These are phyloP conservation scores for Thinopyrum obtusiflorum DNA, from an alignment of 202 grass and related monocot genomes.

Conservation along the genomic window DNA sequence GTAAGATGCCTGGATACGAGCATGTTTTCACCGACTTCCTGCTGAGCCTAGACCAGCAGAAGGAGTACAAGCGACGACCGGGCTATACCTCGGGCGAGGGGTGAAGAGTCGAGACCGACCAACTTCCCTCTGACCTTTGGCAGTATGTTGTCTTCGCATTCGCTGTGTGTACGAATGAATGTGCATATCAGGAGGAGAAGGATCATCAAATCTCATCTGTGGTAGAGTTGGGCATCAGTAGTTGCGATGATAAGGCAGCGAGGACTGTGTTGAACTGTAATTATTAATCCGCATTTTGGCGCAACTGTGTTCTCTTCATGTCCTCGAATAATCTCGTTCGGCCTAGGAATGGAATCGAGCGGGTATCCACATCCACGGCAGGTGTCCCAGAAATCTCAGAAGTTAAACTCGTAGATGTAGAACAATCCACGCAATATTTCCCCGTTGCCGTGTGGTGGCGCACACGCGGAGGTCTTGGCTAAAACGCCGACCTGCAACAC, in stretches of 20 bases:
- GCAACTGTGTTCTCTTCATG: constrained; percentile 15
- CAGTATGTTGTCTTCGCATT: constrained; percentile 15
- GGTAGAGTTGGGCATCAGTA: constrained; percentile 35
- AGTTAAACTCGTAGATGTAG: too few species aligned
- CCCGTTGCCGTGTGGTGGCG: too few species aligned
- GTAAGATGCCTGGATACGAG: constrained; percentile 86
- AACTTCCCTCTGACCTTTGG: background rate
- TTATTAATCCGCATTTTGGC: constrained; percentile 26
- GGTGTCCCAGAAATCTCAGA: too few species aligned
- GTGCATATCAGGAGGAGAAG: constrained; percentile 25
- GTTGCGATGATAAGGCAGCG: constrained; percentile 34
- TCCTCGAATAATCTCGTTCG: constrained; percentile 18
- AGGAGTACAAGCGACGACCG: constrained; percentile 50
- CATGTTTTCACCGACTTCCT: constrained; percentile 85
- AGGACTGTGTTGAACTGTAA: constrained; percentile 42
- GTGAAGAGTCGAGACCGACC: constrained; percentile 15
- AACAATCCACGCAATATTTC: too few species aligned
- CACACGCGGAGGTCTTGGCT: too few species aligned
- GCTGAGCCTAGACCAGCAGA: constrained; percentile 60
- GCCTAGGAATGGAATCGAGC: background rate
- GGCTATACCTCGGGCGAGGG: constrained; percentile 38
- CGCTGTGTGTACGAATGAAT: constrained; percentile 32
- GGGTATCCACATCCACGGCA: background rate
- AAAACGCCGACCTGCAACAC: too few species aligned
- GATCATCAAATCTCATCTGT: background rate